Conservation (phyloP, 352 stramenopile genomes). For the Phytophthora tubulina region DNA sequence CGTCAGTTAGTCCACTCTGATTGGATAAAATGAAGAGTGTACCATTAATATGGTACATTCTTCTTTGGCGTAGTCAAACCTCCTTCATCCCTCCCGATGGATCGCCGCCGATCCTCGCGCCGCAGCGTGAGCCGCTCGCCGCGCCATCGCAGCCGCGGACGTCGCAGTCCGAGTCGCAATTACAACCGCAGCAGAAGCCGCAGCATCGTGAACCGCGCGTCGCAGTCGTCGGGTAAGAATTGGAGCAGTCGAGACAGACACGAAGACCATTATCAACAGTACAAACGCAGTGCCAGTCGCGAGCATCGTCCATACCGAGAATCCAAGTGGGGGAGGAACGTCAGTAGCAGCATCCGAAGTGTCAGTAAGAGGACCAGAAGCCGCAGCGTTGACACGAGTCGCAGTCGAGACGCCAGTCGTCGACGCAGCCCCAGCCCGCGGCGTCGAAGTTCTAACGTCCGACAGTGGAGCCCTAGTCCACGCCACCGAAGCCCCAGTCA, state of each 20-base stretch:
- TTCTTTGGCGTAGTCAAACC: neutral
- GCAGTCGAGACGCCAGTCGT: constrained; percentile 9
- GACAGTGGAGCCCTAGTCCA: constrained; percentile 17
- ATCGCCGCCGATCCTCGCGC: constrained; percentile 26
- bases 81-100: constrained; percentile 24
- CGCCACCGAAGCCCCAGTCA: constrained; percentile 17
- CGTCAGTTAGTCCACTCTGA: neutral
- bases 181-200: constrained; percentile 28
- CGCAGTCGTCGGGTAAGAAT: neutral
- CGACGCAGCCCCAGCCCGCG: constrained; percentile 17
- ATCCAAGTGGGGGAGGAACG: neutral
- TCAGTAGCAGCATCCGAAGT: neutral
- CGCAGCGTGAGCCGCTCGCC: constrained; percentile 46
- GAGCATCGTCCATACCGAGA: constrained; percentile 18
- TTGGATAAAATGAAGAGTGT: constrained; percentile 9
- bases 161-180: constrained; percentile 19
- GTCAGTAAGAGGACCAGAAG: constrained; percentile 30
- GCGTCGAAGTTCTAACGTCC: neutral
- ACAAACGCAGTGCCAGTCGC: constrained; percentile 30
- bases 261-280: constrained; percentile 8
- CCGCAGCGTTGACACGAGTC: constrained; percentile 28
- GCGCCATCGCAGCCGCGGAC: constrained; percentile 25
- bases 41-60: neutral
- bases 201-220: constrained; percentile 11
- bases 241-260: constrained; percentile 2